These are phyloP conservation scores for Ascobolus immersus DNA, from an alignment of 495 filamentous ascomycete species.

Conservation along the genomic window DNA sequence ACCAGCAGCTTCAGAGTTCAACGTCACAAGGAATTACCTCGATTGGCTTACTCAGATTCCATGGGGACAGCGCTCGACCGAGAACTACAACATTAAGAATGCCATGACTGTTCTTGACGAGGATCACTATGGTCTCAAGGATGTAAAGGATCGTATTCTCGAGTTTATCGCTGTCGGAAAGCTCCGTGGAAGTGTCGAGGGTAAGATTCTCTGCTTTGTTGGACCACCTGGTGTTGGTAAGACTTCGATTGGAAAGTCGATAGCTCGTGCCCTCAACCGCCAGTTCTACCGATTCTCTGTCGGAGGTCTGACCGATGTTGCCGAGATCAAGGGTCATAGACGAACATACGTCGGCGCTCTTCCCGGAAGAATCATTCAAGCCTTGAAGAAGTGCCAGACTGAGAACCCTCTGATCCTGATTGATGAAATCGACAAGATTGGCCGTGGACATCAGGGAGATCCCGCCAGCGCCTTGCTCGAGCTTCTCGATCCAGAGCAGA, in stretches of 20 bases:
- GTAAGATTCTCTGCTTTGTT: conserved; percentile 95
- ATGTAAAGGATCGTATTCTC: conserved; percentile 95
- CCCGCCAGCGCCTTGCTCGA: conserved; percentile 87
- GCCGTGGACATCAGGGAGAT: conserved; percentile 82
- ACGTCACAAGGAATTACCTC: conserved; percentile 96
- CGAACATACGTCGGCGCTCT: conserved; percentile 92
- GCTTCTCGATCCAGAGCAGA: conserved; percentile 90
- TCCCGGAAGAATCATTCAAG: conserved; percentile 90
- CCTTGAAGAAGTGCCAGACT: conserved; percentile 95
- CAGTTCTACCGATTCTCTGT: conserved; percentile 98
- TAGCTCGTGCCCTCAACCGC: conserved; percentile 76
- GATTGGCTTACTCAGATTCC: conserved; percentile 97
- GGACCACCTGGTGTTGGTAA: conserved; percentile 91
- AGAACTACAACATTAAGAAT: conserved; percentile 86
- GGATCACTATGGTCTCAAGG: conserved; percentile 90
- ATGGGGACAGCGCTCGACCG: conserved; percentile 84
- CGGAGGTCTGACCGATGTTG: conserved; percentile 86
- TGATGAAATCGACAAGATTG: conserved; percentile 96
- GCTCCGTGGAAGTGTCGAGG: conserved; percentile 87
- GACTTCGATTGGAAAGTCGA: conserved; percentile 95
- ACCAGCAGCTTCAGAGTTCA: conserved; percentile 88
- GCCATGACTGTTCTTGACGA: conserved; percentile 81
- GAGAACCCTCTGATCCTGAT: conserved; percentile 94
- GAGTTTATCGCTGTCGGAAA: conserved; percentile 98
- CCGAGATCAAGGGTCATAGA: conserved; percentile 97